Evolutionary conservation across 352 stramenopile genomes (phyloP), one percentile per base, ranked within the genome.

Genomic region (Phytophthora sp.): DNA sequence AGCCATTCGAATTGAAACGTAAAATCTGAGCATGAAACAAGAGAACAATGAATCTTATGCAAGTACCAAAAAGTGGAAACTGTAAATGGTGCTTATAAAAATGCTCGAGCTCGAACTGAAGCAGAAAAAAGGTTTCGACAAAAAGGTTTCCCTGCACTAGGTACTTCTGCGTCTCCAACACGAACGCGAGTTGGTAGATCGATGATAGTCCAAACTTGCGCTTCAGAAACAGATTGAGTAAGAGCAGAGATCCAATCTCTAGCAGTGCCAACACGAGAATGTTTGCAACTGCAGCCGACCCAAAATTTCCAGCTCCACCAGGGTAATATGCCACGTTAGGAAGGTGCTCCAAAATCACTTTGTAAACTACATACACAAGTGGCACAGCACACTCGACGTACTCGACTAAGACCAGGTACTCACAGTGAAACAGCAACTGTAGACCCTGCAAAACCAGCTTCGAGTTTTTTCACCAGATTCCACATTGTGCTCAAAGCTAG

Each of bases 301-400:
- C 20, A n/a, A 20, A 54, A 12, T 18, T 54, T 18, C 30, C 21
- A 24, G 23, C 32, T 15, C 49, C 49, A 30, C 39, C n/a, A 71
- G 27, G 49, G n/a, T 54, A 81, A 43, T 77, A 79, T 23, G 32
- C 27, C 24, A 50, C 68, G 28, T 69, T 69, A 5, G 72, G 72
- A 13, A 81, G 45, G 7, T 70, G 12, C 30, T 59, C 53, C 5
- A 84, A 49, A 42, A 72, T 42, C 15, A 66, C n/a, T 31, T 69
- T 61, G 45, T 79, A 76, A 4, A 59, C 4, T 2, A 54, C 57
- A 46, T 70, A 78, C 4, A 70, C 43, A 7, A 64, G 51, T 5
- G 70, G 70, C 11, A 75, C 51, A 24, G 72, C 51, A 24, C 59
- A 74, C 42, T 74, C 64, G 37, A 78, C 49, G 42, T 78, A 78